A percentile compares a stretch with the other conserved stretches of the same genome.
Conservation (phyloP, 2,329 filamentous ascomycete species). For the Emergomyces orientalis region DNA sequence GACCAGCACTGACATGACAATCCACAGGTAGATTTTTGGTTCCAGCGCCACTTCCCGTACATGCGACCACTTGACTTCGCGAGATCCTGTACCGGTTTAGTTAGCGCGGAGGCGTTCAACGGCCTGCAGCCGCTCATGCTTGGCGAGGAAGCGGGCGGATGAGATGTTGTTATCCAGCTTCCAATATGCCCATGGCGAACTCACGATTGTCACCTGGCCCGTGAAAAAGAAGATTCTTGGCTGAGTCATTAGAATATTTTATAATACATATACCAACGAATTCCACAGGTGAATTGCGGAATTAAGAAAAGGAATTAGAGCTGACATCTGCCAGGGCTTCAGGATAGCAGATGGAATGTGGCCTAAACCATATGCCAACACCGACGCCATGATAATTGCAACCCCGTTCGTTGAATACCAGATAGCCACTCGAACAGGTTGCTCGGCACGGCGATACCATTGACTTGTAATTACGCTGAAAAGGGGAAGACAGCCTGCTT, state of each 20-base stretch:
- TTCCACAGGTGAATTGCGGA: too few relatives aligned
- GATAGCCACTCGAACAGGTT: conserved; percentile 53
- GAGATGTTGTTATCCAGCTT: conserved; percentile 50
- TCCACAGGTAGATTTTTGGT: conserved; percentile 49
- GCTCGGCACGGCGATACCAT: conserved; percentile 46
- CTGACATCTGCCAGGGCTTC: conserved; percentile 44
- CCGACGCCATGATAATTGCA: conserved; percentile 49
- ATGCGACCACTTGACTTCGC: conserved; percentile 40
- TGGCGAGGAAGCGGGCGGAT: conserved; percentile 41
- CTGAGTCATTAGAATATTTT: conserved; percentile 3
- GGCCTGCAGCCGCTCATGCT: conserved; percentile 39
- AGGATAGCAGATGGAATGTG: conserved; percentile 41
- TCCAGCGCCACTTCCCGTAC: conserved; percentile 36
- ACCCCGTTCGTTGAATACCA: conserved; percentile 58
- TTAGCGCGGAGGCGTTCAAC: conserved; percentile 44
- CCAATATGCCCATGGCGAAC: conserved; percentile 51
- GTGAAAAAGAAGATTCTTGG: conserved; percentile 52
- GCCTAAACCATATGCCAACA: conserved; percentile 49
- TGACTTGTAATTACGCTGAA: conserved; percentile 39
- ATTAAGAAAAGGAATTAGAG: too few relatives aligned
- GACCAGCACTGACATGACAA: conserved; percentile 51
- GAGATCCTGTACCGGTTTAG: conserved; percentile 39
- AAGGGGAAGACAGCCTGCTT: conserved; percentile 42
- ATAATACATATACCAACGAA: conserved; percentile 5
- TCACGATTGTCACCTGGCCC: conserved; percentile 51